phyloP scores from a whole-genome alignment of 768 basidiomycete genomes.

The Boletus rex-veris region DNA sequence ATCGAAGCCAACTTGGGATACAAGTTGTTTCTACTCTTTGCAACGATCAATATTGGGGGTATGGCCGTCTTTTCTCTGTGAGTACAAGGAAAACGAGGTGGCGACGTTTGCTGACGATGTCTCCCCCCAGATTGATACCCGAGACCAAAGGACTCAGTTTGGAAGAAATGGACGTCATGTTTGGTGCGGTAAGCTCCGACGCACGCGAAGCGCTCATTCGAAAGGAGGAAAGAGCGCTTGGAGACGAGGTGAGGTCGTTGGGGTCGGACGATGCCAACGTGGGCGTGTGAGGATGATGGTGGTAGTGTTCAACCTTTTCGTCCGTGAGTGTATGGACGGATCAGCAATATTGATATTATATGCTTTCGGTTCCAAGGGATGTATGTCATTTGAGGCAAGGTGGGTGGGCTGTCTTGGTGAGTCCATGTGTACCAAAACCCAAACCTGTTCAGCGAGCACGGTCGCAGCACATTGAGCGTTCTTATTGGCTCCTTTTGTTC shows the following conservation, averaged over 20 bases:
- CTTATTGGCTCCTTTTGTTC: too few relatives aligned
- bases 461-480: too few relatives aligned
- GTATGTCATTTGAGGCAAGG: too few relatives aligned
- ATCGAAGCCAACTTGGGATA: constrained; percentile 60
- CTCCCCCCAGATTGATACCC: constrained; percentile 44
- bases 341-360: too few relatives aligned
- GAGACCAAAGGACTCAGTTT: constrained; percentile 58
- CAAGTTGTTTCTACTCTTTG: constrained; percentile 79
- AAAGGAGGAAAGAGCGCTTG: constrained; percentile 37
- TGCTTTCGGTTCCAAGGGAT: too few relatives aligned
- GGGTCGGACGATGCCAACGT: constrained; percentile 1
- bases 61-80: constrained; percentile 68
- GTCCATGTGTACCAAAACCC: too few relatives aligned
- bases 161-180: constrained; percentile 56
- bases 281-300: too few relatives aligned
- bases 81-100: constrained; percentile 10
- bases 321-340: too few relatives aligned
- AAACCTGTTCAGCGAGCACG: too few relatives aligned
- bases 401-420: too few relatives aligned
- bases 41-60: constrained; percentile 64
- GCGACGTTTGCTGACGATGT: too few relatives aligned
- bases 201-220: constrained; percentile 52
- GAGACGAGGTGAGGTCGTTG: background rate
- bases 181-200: constrained; percentile 55
- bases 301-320: too few relatives aligned